Base-by-base conservation (phyloP, 179 eudicot species). In the Vitellaria paradoxa region DNA sequence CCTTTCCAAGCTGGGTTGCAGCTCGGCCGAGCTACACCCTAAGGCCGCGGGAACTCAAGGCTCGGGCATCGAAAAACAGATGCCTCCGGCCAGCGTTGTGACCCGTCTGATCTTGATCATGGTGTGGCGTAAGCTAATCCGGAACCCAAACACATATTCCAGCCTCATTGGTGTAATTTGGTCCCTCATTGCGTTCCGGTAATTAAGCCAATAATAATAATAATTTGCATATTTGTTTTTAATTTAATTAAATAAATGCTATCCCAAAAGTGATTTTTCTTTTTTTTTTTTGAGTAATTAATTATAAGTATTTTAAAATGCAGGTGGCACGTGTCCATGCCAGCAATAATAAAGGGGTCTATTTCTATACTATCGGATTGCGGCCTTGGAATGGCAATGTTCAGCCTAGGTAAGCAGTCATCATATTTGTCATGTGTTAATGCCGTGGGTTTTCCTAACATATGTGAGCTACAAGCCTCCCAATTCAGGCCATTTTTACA, bases 61-160 rank as follows among this genome's bases (percentile, higher is more conserved):
- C 3, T 18, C 79, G 17, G 84, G 76, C 3, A 77, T 61, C 45
- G 86, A 83, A 11, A 94, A 92, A 78, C 86, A 87, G 4, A 85
- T 94, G 97, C 98, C 98, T 13, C 96, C 98, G 65, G 87, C 98
- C 1, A 92, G 92, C 50, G 98, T 94, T 3, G 91, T 94, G 94
- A 92, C 94, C n/a, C 89, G 98, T 46, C 81, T 94, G 70, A 94
- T 94, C 60, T 78, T 94, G 73, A 92, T 94, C 81, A 92, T 94
- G 98, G 98, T 94, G 47, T 94, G 98, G 97, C 86, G 98, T 47
- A 92, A 94, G 76, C 92, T 94, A 1, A 92, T 94, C 77, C 80
- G 98, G 12, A 94, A 94, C 77, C 98, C 98, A 47, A 92, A 94
- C 93, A 94, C 98, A 18, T 94, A 94, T 70, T 94, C 98, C 0